phyloP scores from a whole-genome alignment of 75 land plant genomes.

The Chamaecyparis obtusa region DNA sequence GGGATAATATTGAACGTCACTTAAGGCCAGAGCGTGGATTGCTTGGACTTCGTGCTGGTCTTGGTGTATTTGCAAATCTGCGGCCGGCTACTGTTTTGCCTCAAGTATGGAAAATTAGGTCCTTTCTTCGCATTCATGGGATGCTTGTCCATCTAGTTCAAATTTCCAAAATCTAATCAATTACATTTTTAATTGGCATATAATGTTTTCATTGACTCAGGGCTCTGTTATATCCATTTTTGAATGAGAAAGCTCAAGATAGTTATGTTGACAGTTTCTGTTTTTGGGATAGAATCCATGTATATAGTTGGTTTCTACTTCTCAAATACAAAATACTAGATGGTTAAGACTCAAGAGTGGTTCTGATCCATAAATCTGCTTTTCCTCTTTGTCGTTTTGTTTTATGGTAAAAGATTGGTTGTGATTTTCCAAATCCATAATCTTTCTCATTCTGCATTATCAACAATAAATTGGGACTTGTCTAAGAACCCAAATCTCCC shows the following conservation, averaged over 20 bases:
- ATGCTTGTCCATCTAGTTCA: not conserved
- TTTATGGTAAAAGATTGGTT: not conserved
- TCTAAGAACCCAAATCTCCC: not conserved
- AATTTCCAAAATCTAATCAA: not conserved
- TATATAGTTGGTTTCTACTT: not conserved
- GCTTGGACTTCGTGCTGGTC: conserved; percentile 81
- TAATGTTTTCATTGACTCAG: not conserved
- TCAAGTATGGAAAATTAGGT: conserved; percentile 47
- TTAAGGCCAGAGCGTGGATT: conserved; percentile 95
- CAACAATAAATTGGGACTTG: not conserved
- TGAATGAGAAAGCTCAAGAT: not conserved
- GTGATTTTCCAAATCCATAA: not conserved
- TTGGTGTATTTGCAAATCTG: conserved; percentile 95
- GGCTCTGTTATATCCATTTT: not conserved
- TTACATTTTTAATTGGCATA: not conserved
- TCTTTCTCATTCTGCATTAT: not conserved
- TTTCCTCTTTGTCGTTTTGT: not conserved
- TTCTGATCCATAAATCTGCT: not conserved
- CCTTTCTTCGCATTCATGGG: not conserved
- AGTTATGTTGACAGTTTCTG: not conserved
- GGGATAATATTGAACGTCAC: conserved; percentile 84
- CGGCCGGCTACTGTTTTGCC: conserved; percentile 90
- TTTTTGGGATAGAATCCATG: not conserved
- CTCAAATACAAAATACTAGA: not conserved
- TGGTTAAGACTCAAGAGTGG: not conserved